These are phyloP conservation scores for Citrus trifoliata DNA, from an alignment of 345 rosid species.

Conservation along the genomic window DNA sequence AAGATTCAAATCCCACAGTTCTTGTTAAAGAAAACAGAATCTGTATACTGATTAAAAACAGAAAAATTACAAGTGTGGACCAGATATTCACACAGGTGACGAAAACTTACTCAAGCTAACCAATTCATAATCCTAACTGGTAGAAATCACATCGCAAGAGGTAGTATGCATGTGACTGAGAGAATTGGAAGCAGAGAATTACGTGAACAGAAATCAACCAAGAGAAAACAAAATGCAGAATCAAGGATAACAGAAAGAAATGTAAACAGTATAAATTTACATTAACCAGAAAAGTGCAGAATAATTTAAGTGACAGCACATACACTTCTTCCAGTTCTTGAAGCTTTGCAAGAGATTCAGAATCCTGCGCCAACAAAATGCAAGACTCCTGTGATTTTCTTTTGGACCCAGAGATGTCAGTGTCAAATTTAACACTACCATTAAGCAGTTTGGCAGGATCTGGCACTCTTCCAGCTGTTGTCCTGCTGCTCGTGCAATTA, in stretches of 20 bases:
- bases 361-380: slow-evolving; percentile 62
- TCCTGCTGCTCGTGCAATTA: slow-evolving; percentile 30
- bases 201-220: neutral
- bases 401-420: slow-evolving; percentile 35
- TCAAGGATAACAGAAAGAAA: neutral
- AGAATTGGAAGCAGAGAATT: neutral
- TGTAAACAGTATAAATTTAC: slow-evolving; percentile 10
- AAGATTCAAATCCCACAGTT: slow-evolving; percentile 6
- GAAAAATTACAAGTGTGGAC: neutral
- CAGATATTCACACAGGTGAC: neutral
- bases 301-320: slow-evolving; percentile 20
- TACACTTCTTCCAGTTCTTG: slow-evolving; percentile 76
- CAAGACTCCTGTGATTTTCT: slow-evolving; percentile 44
- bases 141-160: neutral
- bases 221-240: slow-evolving; percentile 9
- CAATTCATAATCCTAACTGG: neutral
- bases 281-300: slow-evolving; percentile 5
- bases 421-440: slow-evolving; percentile 23
- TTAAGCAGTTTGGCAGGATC: slow-evolving; percentile 32
- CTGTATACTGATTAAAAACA: neutral
- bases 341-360: slow-evolving; percentile 51
- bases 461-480: slow-evolving; percentile 16
- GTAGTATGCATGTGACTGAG: neutral
- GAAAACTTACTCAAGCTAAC: neutral
- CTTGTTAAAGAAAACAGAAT: neutral